Evolutionary conservation across 305 asterid genomes (phyloP).

Genomic region (Petunia hybrid): DNA sequence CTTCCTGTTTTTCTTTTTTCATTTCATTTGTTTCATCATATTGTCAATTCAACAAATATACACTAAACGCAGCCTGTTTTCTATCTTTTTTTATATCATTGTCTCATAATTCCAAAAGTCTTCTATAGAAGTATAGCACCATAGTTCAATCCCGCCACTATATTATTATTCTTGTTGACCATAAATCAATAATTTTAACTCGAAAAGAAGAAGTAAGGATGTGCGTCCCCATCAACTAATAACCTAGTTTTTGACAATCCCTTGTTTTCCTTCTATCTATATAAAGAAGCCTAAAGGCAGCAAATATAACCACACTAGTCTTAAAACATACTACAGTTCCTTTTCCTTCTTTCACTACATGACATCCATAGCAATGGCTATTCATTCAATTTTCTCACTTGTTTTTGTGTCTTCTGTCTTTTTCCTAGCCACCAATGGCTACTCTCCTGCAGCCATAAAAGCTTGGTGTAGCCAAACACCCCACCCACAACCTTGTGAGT

Average conservation of each 20-base stretch:
- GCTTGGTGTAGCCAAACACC: slow-evolving; percentile 84
- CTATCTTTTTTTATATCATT: not conserved
- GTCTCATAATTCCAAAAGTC: not conserved
- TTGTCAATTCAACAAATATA: slow-evolving; percentile 2
- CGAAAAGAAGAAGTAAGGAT: not conserved
- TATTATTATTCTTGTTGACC: not conserved
- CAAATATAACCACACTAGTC: not conserved
- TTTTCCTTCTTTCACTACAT: not conserved
- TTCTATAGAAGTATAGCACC: not conserved
- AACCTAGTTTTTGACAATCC: slow-evolving; percentile 8
- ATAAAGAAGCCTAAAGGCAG: slow-evolving; percentile 20
- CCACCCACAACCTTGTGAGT: slow-evolving; percentile 71
- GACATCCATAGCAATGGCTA: slow-evolving; percentile 44
- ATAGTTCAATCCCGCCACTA: not conserved
- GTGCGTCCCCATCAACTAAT: not conserved
- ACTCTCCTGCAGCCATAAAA: slow-evolving; percentile 43
- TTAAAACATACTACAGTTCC: not conserved
- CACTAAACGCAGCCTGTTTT: not conserved
- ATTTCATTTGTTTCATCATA: slow-evolving; percentile 17
- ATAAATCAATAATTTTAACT: not conserved
- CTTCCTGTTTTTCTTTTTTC: not conserved
- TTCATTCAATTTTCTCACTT: slow-evolving; percentile 38
- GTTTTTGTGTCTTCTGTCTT: slow-evolving; percentile 38
- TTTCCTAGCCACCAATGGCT: slow-evolving; percentile 47
- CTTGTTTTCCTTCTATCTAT: not conserved